Percentiles rank a stretch among this genome's conserved stretches.
phyloP scores from a whole-genome alignment of 805 yeast genomes.

The Maudiozyma saulgeensis region DNA sequence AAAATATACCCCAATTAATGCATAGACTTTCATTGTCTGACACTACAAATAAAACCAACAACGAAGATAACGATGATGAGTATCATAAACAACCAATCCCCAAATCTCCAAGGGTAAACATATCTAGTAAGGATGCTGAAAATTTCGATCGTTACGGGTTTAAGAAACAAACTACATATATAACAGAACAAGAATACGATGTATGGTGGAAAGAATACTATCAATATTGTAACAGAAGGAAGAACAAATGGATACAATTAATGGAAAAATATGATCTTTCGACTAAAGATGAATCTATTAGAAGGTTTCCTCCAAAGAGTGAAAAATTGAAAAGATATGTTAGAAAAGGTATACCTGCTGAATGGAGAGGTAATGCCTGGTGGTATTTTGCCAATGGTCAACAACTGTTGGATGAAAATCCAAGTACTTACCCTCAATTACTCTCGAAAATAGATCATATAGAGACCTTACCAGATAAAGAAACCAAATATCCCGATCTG shows the following conservation, averaged over 20 bases:
- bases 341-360: constrained; percentile 90
- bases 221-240: constrained; percentile 51
- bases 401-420: constrained; percentile 56
- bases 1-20: not conserved
- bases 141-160: constrained; percentile 79
- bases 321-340: constrained; percentile 73
- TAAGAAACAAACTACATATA: constrained; percentile 49
- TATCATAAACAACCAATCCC: constrained; percentile 3
- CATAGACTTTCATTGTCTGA: not conserved
- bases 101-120: not conserved
- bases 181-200: constrained; percentile 51
- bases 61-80: constrained; percentile 5
- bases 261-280: constrained; percentile 61
- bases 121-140: not conserved
- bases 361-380: constrained; percentile 97
- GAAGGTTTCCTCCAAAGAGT: constrained; percentile 65
- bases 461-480: constrained; percentile 4
- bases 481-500: constrained; percentile 39
- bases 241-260: constrained; percentile 65
- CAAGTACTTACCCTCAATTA: constrained; percentile 64
- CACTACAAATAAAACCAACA: not conserved
- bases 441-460: constrained; percentile 49
- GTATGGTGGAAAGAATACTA: constrained; percentile 68
- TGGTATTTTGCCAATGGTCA: constrained; percentile 85
- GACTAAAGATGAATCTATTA: constrained; percentile 40